phyloP scores from a whole-genome alignment of 2,329 filamentous ascomycete species.

The Sarocladium oryzae region DNA sequence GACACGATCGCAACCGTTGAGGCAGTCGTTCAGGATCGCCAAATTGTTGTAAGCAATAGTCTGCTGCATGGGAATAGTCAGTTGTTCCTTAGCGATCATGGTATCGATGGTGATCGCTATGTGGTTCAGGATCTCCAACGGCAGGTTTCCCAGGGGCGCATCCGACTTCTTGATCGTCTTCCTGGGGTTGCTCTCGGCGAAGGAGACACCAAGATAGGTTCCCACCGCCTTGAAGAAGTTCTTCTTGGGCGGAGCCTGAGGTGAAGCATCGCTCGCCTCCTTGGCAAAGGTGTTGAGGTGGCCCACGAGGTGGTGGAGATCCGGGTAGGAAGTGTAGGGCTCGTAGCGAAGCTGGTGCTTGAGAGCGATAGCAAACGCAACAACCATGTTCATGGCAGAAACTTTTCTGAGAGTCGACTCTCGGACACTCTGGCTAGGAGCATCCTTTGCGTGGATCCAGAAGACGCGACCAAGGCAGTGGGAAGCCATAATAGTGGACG shows the following conservation, averaged over 20 bases:
- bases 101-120: slow-evolving; percentile 60
- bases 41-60: slow-evolving; percentile 56
- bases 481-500: slow-evolving; percentile 52
- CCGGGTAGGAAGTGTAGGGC: slow-evolving; percentile 70
- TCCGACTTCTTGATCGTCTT: slow-evolving; percentile 69
- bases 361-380: slow-evolving; percentile 69
- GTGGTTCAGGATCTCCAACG: slow-evolving; percentile 72
- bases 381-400: slow-evolving; percentile 69
- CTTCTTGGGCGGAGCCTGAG: slow-evolving; percentile 30
- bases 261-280: slow-evolving; percentile 36
- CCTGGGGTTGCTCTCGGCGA: slow-evolving; percentile 71
- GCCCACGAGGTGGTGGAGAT: slow-evolving; percentile 61
- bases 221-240: slow-evolving; percentile 58
- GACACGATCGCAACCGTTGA: slow-evolving; percentile 69
- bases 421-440: slow-evolving; percentile 44
- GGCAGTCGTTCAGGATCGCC: slow-evolving; percentile 61
- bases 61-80: slow-evolving; percentile 52
- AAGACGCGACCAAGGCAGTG: slow-evolving; percentile 69
- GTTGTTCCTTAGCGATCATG: slow-evolving; percentile 47
- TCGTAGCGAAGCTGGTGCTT: slow-evolving; percentile 83
- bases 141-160: slow-evolving; percentile 73
- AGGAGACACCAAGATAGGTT: slow-evolving; percentile 69
- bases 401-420: slow-evolving; percentile 65
- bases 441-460: slow-evolving; percentile 71
- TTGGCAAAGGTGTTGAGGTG: slow-evolving; percentile 72